Evolutionary conservation across 331 rosid species (phyloP), one percentile per base, ranked within the genome.

Genomic region (Dryas integrifolia): DNA sequence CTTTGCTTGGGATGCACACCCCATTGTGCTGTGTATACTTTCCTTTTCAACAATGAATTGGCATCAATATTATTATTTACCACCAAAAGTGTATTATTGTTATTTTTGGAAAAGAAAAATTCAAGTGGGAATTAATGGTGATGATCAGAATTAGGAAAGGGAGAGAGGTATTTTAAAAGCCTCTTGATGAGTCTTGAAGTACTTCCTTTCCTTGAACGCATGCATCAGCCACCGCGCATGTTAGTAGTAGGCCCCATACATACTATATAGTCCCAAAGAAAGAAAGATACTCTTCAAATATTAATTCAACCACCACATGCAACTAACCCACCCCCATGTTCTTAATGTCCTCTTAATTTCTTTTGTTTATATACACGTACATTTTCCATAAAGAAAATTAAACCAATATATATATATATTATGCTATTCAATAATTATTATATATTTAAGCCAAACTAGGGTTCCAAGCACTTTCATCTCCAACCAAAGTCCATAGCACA

Each of bases 291-390:
- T 69, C 80, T 35, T 78, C 55, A 69, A 78, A 82, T 74, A 40
- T 70, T 77, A 77, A 69, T 40, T 67, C 76, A 72, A 82, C 75
- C 52, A 69, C 78, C 82, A 78, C 82, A 78, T 78, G 82, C 62
- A 52, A 67, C 78, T 5, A 70, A 52, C 81, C 44, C 68, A 72
- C 62, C 75, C 72, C 72, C 77, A 65, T 78, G 40, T 73, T 68
- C 56, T 74, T 59, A 61, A 9, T 74, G 63, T 24, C 55, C 50
- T 48, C 66, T 62, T 60, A 13, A 16, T 61, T 35, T n/a, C 6
- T 61, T 8, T 30, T 10, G 56, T 5, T 26, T 44, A 0, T 56
- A 30, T 9, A n/a, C 5, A 49, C 7, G 39, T 16, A 38, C 46
- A 70, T 30, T 30, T 30, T 14, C n/a, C 48, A 58, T 58, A 24